phyloP scores from a whole-genome alignment of 768 basidiomycete species.

The Hygrophorus pudorinus region DNA sequence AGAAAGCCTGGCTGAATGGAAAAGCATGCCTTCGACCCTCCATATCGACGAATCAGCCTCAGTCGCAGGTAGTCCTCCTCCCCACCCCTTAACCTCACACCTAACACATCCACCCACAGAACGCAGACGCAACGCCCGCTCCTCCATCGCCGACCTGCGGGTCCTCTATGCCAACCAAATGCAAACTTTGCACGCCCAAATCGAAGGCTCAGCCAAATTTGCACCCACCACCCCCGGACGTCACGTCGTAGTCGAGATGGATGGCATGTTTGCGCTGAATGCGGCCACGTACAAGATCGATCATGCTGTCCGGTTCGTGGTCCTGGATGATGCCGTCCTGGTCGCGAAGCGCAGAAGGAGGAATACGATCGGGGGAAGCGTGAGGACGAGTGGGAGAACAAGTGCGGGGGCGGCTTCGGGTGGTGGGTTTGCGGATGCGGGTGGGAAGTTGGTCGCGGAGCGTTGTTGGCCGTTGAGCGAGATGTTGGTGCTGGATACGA shows the following conservation, averaged over 20 bases:
- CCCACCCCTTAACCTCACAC: not conserved
- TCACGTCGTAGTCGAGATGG: constrained; percentile 82
- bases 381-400: constrained; percentile 31
- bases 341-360: constrained; percentile 72
- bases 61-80: constrained; percentile 25
- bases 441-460: constrained; percentile 75
- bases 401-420: too few relatives aligned
- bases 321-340: constrained; percentile 86
- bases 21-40: constrained; percentile 86
- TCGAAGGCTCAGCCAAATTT: constrained; percentile 94
- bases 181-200: constrained; percentile 78
- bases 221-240: constrained; percentile 85
- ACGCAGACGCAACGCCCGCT: constrained; percentile 34
- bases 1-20: constrained; percentile 90
- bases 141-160: constrained; percentile 92
- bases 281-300: constrained; percentile 92
- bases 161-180: constrained; percentile 93
- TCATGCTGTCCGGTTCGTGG: constrained; percentile 78
- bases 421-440: not conserved
- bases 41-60: constrained; percentile 80
- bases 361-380: constrained; percentile 39
- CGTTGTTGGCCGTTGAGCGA: constrained; percentile 89
- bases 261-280: constrained; percentile 76
- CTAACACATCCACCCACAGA: constrained; percentile 20
- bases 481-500: constrained; percentile 91